A percentile compares a stretch with the other conserved stretches of the same genome.
Conservation (phyloP, 768 basidiomycete genomes). For the Leccinum longicurvipes region DNA sequence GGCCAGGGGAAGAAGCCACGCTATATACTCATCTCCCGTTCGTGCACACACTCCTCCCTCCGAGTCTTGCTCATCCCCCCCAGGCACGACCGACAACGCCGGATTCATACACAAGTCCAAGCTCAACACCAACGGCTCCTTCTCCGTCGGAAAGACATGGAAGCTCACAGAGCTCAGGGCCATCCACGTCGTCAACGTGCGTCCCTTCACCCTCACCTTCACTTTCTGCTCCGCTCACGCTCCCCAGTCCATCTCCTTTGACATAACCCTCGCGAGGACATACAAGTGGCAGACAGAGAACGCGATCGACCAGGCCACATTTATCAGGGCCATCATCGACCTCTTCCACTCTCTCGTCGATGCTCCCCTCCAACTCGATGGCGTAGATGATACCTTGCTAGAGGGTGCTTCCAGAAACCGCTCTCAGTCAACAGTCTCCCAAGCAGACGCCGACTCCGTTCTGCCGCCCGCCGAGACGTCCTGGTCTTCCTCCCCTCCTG, state of each 20-base stretch:
- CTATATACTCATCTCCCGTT: slow-evolving; percentile 89
- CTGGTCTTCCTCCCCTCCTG: neutral
- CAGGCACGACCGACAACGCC: slow-evolving; percentile 58
- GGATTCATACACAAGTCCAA: slow-evolving; percentile 95
- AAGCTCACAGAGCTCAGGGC: slow-evolving; percentile 74
- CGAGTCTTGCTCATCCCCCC: neutral
- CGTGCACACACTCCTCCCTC: slow-evolving; percentile 32
- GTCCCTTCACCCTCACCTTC: slow-evolving; percentile 22
- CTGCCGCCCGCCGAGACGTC: neutral
- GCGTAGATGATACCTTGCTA: slow-evolving; percentile 42
- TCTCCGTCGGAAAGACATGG: slow-evolving; percentile 99
- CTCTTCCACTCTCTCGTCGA: slow-evolving; percentile 52
- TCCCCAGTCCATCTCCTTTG: slow-evolving; percentile 60
- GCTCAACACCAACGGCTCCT: slow-evolving; percentile 88
- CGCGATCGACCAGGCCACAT: slow-evolving; percentile 64
- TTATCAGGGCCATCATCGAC: slow-evolving; percentile 64
- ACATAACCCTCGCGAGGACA: slow-evolving; percentile 82
- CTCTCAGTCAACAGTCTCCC: slow-evolving; percentile 11
- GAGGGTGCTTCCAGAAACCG: neutral
- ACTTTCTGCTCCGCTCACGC: slow-evolving; percentile 14
- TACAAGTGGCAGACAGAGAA: slow-evolving; percentile 90
- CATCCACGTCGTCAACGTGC: slow-evolving; percentile 72
- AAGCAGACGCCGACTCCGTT: slow-evolving; percentile 14
- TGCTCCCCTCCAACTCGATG: slow-evolving; percentile 54
- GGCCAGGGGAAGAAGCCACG: slow-evolving; percentile 77